These are phyloP conservation scores for Rhytidhysteron rufulum DNA, from an alignment of 2,329 filamentous ascomycete genomes.

Conservation along the genomic window DNA sequence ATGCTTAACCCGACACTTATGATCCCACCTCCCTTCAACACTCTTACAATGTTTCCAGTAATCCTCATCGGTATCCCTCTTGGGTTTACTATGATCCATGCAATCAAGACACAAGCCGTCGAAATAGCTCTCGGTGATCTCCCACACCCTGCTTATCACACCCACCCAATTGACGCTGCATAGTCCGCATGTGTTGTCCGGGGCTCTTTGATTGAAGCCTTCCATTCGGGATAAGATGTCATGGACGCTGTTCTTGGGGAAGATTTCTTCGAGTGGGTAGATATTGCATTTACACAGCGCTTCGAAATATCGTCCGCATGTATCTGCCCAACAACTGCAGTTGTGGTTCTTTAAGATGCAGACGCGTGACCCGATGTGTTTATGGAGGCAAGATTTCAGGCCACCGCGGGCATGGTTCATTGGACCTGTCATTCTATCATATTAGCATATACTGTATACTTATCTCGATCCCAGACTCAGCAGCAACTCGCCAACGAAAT, in stretches of 20 bases:
- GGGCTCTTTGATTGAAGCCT: not conserved
- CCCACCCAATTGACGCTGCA: slow-evolving; percentile 1
- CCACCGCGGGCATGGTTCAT: slow-evolving; percentile 1
- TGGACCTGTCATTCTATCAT: not conserved
- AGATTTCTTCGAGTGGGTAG: not conserved
- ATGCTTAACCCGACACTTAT: slow-evolving; percentile 21
- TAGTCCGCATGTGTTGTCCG: not conserved
- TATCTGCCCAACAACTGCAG: not conserved
- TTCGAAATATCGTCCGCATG: not conserved
- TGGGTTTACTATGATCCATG: slow-evolving; percentile 12
- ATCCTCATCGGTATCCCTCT: slow-evolving; percentile 5
- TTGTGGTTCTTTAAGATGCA: not conserved
- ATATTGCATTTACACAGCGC: not conserved
- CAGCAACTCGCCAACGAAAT: not conserved
- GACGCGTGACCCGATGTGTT: not conserved
- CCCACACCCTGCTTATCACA: not conserved
- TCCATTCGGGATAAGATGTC: not conserved
- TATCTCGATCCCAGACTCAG: not conserved
- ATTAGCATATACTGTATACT: too few species aligned
- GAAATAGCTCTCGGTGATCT: slow-evolving; percentile 4
- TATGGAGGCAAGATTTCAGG: slow-evolving; percentile 1
- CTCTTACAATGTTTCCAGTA: slow-evolving; percentile 17
- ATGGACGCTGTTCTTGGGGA: not conserved
- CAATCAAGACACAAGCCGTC: slow-evolving; percentile 17
- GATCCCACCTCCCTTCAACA: slow-evolving; percentile 19